These are phyloP conservation scores for Sungouiella blattae DNA, from an alignment of 805 yeast species.

Conservation along the genomic window DNA sequence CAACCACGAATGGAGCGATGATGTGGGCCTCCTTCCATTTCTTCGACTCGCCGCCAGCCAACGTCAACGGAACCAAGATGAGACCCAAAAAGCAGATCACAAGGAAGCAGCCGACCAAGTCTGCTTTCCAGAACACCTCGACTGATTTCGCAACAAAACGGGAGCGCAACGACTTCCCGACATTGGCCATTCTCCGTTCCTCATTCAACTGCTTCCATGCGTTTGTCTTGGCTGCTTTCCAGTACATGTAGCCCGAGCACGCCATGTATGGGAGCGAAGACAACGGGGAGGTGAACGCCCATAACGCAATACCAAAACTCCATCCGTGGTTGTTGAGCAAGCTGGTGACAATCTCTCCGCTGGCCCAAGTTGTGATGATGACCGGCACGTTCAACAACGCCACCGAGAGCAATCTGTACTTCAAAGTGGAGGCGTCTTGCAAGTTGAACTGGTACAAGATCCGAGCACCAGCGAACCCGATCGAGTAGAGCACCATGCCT, in stretches of 20 bases:
- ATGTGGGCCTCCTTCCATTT: slow-evolving; percentile 14
- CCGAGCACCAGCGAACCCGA: slow-evolving; percentile 18
- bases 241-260: slow-evolving; percentile 15
- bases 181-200: slow-evolving; percentile 6
- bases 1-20: slow-evolving; percentile 1
- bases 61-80: slow-evolving; percentile 34
- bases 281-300: neutral
- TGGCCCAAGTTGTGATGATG: slow-evolving; percentile 20
- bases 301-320: slow-evolving; percentile 7
- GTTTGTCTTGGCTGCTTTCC: slow-evolving; percentile 14
- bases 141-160: slow-evolving; percentile 5
- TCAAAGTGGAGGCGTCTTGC: slow-evolving; percentile 17
- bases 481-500: slow-evolving; percentile 43
- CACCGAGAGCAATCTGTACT: slow-evolving; percentile 16
- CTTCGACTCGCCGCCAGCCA: slow-evolving; percentile 22
- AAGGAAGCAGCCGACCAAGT: slow-evolving; percentile 31
- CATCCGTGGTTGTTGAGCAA: slow-evolving; percentile 10
- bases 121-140: slow-evolving; percentile 27
- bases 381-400: slow-evolving; percentile 15
- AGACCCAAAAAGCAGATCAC: slow-evolving; percentile 30
- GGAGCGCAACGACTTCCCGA: slow-evolving; percentile 6
- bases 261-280: slow-evolving; percentile 15
- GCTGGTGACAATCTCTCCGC: slow-evolving; percentile 16
- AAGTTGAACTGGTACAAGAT: slow-evolving; percentile 14
- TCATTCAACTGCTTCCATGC: slow-evolving; percentile 13